Conservation (phyloP, 108 stramenopile genomes). For the Mayamaea pseudoterrestris region DNA sequence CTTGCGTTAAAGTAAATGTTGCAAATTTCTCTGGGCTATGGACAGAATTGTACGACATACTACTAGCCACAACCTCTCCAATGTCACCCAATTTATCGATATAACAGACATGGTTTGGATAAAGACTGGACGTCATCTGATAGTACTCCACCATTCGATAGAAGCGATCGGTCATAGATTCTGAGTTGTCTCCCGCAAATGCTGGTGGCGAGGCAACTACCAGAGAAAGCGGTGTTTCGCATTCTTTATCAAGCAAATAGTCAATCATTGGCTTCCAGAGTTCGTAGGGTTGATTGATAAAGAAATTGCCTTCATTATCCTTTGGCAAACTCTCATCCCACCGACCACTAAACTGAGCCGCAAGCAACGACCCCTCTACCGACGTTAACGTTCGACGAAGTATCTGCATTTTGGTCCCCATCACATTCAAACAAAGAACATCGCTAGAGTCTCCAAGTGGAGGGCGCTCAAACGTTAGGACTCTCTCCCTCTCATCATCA, state of each 20-base stretch:
- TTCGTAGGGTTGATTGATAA: constrained; percentile 39
- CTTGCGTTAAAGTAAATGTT: no score
- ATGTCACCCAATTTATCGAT: no score
- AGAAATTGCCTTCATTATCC: constrained; percentile 33
- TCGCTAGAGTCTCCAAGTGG: neutral
- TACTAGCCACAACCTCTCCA: no score
- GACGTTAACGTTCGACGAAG: constrained; percentile 41
- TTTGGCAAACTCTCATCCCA: constrained; percentile 43
- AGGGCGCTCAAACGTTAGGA: no score
- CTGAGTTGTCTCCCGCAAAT: neutral
- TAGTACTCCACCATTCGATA: constrained; percentile 19
- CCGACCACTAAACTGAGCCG: constrained; percentile 44
- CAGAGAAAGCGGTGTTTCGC: neutral
- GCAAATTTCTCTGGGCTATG: no score
- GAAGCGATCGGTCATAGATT: constrained; percentile 4
- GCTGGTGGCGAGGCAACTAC: neutral
- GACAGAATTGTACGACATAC: no score
- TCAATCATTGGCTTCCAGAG: constrained; percentile 15
- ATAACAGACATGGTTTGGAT: no score
- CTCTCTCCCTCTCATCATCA: no score
- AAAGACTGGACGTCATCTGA: constrained; percentile 11
- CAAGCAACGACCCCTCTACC: constrained; percentile 45
- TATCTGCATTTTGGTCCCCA: neutral
- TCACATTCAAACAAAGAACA: constrained; percentile 9
- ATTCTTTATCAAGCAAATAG: neutral